phyloP scores from a whole-genome alignment of 441 rosid species.

The Rhodomyrtus psidioides region DNA sequence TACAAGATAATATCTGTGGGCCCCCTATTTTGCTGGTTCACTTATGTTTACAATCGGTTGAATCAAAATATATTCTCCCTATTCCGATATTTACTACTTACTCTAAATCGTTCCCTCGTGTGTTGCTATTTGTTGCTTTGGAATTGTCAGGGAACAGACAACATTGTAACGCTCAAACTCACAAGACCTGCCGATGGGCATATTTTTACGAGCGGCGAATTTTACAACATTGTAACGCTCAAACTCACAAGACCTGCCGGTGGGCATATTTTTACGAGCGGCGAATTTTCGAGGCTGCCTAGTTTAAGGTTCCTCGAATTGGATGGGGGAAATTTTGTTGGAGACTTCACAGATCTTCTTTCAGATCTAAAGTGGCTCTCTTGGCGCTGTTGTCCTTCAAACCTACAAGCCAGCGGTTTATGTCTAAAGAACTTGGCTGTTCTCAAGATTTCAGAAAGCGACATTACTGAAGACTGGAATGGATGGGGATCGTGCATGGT shows the following conservation, averaged over 20 bases:
- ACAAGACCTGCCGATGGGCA: fast-evolving
- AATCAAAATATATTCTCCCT: neutral
- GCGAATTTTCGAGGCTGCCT: fast-evolving
- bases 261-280: fast-evolving
- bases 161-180: neutral
- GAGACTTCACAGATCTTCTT: neutral
- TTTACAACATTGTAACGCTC: neutral
- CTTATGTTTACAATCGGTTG: neutral
- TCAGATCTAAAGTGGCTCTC: neutral
- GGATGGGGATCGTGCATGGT: neutral
- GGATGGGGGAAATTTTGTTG: neutral
- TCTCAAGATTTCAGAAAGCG: neutral
- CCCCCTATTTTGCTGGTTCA: neutral
- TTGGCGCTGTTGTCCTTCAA: neutral
- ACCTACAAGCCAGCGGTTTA: neutral
- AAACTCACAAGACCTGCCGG: fast-evolving
- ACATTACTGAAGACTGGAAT: neutral
- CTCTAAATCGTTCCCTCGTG: neutral
- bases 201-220: fast-evolving
- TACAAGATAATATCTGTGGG: neutral
- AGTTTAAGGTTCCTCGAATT: neutral
- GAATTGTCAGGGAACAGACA: neutral
- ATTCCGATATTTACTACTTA: neutral
- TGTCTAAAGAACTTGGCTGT: fast-evolving
- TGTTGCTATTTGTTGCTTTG: neutral